Evolutionary conservation across 2,329 filamentous ascomycete genomes (phyloP), one percentile per base, ranked within the genome.

Genomic region (Whalleya microplaca): DNA sequence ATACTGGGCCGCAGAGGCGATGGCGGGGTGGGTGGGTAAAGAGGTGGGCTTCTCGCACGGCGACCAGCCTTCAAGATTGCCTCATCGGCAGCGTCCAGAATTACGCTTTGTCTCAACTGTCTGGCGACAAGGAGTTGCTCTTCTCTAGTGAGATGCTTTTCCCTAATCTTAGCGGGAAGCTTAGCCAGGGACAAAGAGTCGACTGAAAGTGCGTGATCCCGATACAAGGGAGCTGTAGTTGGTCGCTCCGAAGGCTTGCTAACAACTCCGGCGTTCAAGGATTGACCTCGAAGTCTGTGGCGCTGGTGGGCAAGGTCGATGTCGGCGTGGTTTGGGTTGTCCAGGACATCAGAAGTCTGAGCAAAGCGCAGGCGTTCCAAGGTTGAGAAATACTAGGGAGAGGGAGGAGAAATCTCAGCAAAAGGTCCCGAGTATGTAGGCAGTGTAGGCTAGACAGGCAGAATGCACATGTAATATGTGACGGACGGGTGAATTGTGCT

Each of bases 181-280:
- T 83, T 83, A 42, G 86, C 76, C 68, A 87, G 90, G 79, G 86
- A 89, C 61, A 83, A 78, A 53, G 80, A 81, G 64, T 88, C 84
- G 42, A 78, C 76, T 58, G 79, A 78, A 47, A 78, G 72, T 51
- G 75, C 57, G 19, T 63, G 63, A 49, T 58, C 43, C 45, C 49
- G 61, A 47, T 45, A 53, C 4, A 57, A 43, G 16, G 65, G 65
- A 29, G 66, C 56, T 20, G 64, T 65, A 37, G 45, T 61, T 37
- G 64, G 61, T 9, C 63, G 58, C 19, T 48, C 55, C 20, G 58
- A 42, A 44, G 52, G 44, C 43, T 49, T 59, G 45, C 46, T 21
- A 50, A 56, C 44, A 45, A 51, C 46, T 53, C 54, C 51, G 41
- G 37, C 45, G 41, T 50, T 57, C 32, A 59, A 52, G 37, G 57